Conservation (phyloP, 768 basidiomycete species). For the Xerocomellus dryophilus region DNA sequence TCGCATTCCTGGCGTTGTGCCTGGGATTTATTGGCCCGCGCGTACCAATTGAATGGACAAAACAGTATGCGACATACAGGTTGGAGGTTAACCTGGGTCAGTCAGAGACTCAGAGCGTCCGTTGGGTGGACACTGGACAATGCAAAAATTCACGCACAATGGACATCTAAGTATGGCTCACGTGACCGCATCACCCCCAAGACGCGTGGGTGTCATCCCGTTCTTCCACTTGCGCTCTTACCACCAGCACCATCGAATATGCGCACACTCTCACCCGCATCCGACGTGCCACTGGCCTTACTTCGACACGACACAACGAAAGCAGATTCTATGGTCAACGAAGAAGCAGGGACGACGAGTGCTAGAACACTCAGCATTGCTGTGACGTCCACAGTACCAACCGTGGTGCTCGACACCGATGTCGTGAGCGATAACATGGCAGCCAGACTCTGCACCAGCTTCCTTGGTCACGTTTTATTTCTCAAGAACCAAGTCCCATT, state of each 20-base stretch:
- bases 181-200: neutral
- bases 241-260: conserved; percentile 6
- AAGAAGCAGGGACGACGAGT: neutral
- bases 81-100: neutral
- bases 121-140: too few species aligned
- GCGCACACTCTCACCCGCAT: conserved; percentile 10
- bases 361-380: neutral
- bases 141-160: too few species aligned
- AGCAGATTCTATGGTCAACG: neutral
- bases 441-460: conserved; percentile 55
- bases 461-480: conserved; percentile 71
- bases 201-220: neutral
- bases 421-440: conserved; percentile 57
- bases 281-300: neutral
- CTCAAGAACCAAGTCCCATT: conserved; percentile 78
- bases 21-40: too few species aligned
- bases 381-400: conserved; percentile 32
- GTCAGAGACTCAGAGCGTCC: too few species aligned
- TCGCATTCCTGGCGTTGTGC: too few species aligned
- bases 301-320: neutral
- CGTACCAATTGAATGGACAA: too few species aligned
- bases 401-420: conserved; percentile 47
- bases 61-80: too few species aligned
- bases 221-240: neutral
- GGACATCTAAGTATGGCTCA: too few species aligned